Base-by-base conservation (phyloP, 345 rosid genomes). In the Chamaenerion angustifolium region DNA sequence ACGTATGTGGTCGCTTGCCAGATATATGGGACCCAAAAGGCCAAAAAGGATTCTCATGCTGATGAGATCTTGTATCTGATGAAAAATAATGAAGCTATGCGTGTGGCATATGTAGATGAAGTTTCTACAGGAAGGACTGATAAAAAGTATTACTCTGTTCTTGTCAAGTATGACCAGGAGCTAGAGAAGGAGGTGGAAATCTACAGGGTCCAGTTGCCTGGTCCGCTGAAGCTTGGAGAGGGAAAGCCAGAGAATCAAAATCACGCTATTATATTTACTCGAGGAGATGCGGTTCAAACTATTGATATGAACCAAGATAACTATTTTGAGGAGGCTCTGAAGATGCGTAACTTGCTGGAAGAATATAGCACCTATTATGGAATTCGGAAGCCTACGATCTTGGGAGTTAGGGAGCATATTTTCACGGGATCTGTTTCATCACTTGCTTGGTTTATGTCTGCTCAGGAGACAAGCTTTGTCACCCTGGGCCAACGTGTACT, bases 181-280 rank as follows among this genome's bases (percentile, higher is more conserved):
- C 63, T 83, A 62, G 64, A 80, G 63, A 70, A 61, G 71, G 98
- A 90, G 67, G 95, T 90, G 53, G 98, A 90, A 62, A 78, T 90
- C 52, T 90, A 86, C 72, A 71, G 98, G 73, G 82, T 90, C 61
- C 81, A 77, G 62, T 69, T 90, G 72, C 98, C 98, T 55, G 96
- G 96, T 56, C 93, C 95, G 0, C 57, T 90, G 79, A 90, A 90
- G 73, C 85, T 90, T 56, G 98, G 98, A 19, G 98, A 90, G 72
- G 98, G 98, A 15, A 90, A 90, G 61, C 98, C 98, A 14, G 98
- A 90, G 70, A 90, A 90, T 72, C 98, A 90, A 73, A 90, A 90
- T 64, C 98, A 90, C 66, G 96, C 98, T 47, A 47, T 87, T 42
- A 90, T 90, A 62, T 90, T 90, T 70, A 90, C 98, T 27, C 81